Evolutionary conservation across 2,329 filamentous ascomycete species (phyloP).

Genomic region (Microdochium paspali): DNA sequence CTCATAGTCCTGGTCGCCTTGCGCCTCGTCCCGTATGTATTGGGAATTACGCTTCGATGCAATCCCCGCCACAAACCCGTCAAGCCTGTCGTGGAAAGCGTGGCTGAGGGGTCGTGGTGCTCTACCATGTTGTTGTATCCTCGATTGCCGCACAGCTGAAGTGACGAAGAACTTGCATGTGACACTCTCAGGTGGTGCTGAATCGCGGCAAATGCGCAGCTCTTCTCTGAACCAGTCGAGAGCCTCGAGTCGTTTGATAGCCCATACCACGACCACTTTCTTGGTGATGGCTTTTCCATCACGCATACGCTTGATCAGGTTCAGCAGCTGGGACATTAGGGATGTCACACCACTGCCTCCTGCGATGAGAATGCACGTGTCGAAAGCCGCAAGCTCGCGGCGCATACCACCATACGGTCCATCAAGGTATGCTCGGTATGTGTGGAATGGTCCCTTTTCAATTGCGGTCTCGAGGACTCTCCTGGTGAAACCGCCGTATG

Average conservation of each 20-base stretch:
- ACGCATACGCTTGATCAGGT: slow-evolving; percentile 93
- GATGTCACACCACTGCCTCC: slow-evolving; percentile 93
- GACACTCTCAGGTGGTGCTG: slow-evolving; percentile 77
- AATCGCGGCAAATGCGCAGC: slow-evolving; percentile 81
- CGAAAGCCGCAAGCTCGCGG: slow-evolving; percentile 80
- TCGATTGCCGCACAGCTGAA: slow-evolving; percentile 50
- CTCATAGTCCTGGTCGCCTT: slow-evolving; percentile 70
- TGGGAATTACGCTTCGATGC: slow-evolving; percentile 81
- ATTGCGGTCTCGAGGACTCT: slow-evolving; percentile 76
- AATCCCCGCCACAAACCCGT: slow-evolving; percentile 79
- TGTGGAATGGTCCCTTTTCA: slow-evolving; percentile 81
- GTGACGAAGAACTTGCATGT: slow-evolving; percentile 95
- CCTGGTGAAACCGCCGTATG: slow-evolving; percentile 83
- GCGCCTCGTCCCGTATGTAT: slow-evolving; percentile 71
- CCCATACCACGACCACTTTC: slow-evolving; percentile 88
- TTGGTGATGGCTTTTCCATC: slow-evolving; percentile 90
- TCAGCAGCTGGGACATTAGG: slow-evolving; percentile 80
- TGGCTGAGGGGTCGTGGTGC: slow-evolving; percentile 60
- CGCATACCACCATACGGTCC: slow-evolving; percentile 95
- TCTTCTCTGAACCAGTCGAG: slow-evolving; percentile 99
- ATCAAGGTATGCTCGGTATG: slow-evolving; percentile 85
- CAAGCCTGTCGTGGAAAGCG: slow-evolving; percentile 75
- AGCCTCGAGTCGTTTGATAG: slow-evolving; percentile 79
- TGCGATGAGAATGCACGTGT: slow-evolving; percentile 86
- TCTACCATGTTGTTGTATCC: slow-evolving; percentile 23